Evolutionary conservation across 352 stramenopile species (phyloP).

Genomic region (Hyaloperonospora arabidopsidis): DNA sequence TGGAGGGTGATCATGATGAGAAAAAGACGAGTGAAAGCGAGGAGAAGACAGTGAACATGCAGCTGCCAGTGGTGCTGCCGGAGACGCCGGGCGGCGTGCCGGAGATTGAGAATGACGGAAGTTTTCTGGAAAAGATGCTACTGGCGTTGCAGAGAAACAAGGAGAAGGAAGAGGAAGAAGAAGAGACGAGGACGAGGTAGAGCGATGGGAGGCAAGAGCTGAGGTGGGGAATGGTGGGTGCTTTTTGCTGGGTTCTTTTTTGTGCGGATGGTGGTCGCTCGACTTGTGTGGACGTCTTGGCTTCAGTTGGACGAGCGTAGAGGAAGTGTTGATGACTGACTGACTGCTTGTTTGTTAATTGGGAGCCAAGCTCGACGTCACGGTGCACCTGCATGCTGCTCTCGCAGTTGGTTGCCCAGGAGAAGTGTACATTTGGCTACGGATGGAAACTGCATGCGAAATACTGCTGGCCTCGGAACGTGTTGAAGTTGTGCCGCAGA

Average conservation of each 20-base stretch:
- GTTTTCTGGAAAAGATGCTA: slow-evolving; percentile 70
- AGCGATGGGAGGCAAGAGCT: background rate
- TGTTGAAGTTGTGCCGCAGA: slow-evolving; percentile 84
- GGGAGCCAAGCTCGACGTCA: slow-evolving; percentile 90
- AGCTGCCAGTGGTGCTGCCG: slow-evolving; percentile 16
- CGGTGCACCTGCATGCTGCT: slow-evolving; percentile 92
- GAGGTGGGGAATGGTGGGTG: background rate
- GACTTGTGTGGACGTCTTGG: too few species aligned
- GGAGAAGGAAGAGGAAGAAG: slow-evolving; percentile 11
- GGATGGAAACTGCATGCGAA: slow-evolving; percentile 90
- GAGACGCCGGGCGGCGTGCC: slow-evolving; percentile 65
- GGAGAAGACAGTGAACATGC: slow-evolving; percentile 14
- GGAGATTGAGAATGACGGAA: slow-evolving; percentile 76
- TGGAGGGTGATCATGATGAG: slow-evolving; percentile 21
- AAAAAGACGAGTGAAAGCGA: slow-evolving; percentile 19
- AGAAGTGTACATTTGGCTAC: slow-evolving; percentile 94
- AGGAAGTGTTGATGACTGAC: too few species aligned
- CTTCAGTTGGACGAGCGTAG: too few species aligned
- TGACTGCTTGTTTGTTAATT: slow-evolving; percentile 33
- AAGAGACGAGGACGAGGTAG: background rate
- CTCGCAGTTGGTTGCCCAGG: slow-evolving; percentile 86
- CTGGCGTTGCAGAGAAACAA: slow-evolving; percentile 43
- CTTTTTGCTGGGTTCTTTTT: background rate
- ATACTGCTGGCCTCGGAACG: slow-evolving; percentile 96
- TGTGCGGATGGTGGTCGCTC: slow-evolving; percentile 19